Evolutionary conservation across 306 rosid genomes (phyloP).

Genomic region (Cicer cuneatum): DNA sequence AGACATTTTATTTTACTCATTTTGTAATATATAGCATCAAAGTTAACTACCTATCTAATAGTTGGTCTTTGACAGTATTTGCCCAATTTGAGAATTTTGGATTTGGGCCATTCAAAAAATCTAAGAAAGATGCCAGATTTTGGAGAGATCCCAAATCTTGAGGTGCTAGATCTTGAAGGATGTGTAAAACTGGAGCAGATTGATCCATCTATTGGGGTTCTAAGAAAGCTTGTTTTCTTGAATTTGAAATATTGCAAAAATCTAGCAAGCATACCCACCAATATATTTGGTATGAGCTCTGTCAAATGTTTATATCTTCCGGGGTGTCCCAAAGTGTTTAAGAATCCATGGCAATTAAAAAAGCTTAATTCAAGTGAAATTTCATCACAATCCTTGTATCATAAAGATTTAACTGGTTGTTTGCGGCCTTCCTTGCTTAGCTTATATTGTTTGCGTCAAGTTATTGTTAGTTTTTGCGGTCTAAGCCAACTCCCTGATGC

Average conservation of each 20-base stretch:
- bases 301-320: background rate
- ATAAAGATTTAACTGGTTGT: background rate
- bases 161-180: background rate
- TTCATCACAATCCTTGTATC: background rate
- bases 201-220: background rate
- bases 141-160: constrained; percentile 6
- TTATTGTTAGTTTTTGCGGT: constrained; percentile 15
- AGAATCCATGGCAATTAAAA: background rate
- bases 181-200: background rate
- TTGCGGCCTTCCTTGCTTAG: background rate
- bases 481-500: background rate
- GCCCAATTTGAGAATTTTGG: background rate
- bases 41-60: too few relatives aligned
- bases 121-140: background rate
- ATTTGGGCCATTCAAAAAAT: background rate
- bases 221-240: background rate
- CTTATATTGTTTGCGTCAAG: background rate
- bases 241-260: background rate
- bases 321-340: background rate
- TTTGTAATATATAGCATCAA: too few relatives aligned
- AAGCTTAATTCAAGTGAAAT: background rate
- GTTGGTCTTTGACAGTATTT: background rate
- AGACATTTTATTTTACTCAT: too few relatives aligned
- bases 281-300: background rate
- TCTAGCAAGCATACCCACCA: background rate